A percentile compares a stretch with the other conserved stretches of the same genome.
Conservation (phyloP, 345 rosid genomes). For the Pistacia integerrima region DNA sequence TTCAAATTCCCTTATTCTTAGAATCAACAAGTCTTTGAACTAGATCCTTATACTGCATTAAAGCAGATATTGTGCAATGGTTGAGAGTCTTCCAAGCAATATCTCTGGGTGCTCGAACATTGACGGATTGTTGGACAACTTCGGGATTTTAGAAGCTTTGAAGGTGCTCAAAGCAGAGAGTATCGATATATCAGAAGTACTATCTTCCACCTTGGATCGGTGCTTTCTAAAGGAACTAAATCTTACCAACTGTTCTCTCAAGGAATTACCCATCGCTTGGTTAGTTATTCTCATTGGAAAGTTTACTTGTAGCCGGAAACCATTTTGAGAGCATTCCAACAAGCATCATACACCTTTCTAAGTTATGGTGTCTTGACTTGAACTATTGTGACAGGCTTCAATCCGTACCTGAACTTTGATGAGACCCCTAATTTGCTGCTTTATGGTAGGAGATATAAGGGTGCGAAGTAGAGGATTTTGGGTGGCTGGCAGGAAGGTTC, state of each 20-base stretch:
- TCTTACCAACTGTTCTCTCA: neutral
- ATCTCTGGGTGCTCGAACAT: neutral
- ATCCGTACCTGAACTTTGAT: neutral
- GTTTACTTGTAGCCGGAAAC: neutral
- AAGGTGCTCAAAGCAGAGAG: neutral
- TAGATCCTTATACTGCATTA: too few species aligned
- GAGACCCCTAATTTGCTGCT: too few species aligned
- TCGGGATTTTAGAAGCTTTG: neutral
- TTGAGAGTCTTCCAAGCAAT: neutral
- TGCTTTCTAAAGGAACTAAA: neutral
- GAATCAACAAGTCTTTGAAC: too few species aligned
- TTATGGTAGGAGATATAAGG: too few species aligned
- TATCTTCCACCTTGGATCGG: neutral
- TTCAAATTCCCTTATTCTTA: too few species aligned
- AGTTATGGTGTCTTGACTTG: neutral
- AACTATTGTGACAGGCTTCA: neutral
- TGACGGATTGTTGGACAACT: neutral
- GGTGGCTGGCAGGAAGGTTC: too few species aligned
- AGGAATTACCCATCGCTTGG: neutral
- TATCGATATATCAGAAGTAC: neutral
- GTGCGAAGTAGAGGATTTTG: too few species aligned
- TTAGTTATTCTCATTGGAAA: neutral
- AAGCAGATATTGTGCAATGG: neutral
- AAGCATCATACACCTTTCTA: neutral
- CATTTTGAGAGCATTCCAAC: neutral